phyloP scores from a whole-genome alignment of 305 asterid species.

The Fraxinus platypoda region DNA sequence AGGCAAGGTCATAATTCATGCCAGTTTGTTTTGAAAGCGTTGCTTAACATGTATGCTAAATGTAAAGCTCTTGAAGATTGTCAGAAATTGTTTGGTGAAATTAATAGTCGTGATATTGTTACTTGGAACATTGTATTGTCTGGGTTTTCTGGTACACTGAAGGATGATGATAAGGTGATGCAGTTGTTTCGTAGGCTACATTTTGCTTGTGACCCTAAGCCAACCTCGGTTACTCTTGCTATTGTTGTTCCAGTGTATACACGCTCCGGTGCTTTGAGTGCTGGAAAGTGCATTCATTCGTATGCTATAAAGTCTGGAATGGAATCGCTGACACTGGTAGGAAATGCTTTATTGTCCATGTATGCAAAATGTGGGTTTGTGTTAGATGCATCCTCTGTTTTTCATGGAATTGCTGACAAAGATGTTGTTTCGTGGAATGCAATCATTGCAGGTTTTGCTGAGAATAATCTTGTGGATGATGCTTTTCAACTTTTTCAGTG shows the following conservation, averaged over 20 bases:
- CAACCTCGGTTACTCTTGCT: constrained; percentile 66
- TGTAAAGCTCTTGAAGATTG: constrained; percentile 65
- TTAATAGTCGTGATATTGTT: constrained; percentile 49
- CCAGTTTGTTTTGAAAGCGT: constrained; percentile 53
- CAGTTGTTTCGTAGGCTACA: constrained; percentile 48
- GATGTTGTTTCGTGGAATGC: constrained; percentile 92
- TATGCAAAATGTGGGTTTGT: constrained; percentile 68
- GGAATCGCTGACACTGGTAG: constrained; percentile 59
- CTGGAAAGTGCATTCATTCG: constrained; percentile 43
- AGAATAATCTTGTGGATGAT: constrained; percentile 49
- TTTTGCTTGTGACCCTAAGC: constrained; percentile 39
- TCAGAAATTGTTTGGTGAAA: constrained; percentile 50
- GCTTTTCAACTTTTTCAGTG: constrained; percentile 52
- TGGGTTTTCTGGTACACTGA: constrained; percentile 57
- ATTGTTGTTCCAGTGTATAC: constrained; percentile 70
- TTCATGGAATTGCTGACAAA: constrained; percentile 57
- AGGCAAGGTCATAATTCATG: constrained; percentile 64
- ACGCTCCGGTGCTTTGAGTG: constrained; percentile 35
- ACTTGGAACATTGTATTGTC: constrained; percentile 80
- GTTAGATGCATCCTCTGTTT: constrained; percentile 58
- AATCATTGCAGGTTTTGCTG: constrained; percentile 68
- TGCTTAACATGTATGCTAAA: constrained; percentile 90
- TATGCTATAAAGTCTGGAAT: constrained; percentile 49
- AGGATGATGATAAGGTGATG: constrained; percentile 50
- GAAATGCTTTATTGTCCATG: constrained; percentile 77